These are phyloP conservation scores for Lepraria neglecta DNA, from an alignment of 495 filamentous ascomycete genomes.

Conservation along the genomic window DNA sequence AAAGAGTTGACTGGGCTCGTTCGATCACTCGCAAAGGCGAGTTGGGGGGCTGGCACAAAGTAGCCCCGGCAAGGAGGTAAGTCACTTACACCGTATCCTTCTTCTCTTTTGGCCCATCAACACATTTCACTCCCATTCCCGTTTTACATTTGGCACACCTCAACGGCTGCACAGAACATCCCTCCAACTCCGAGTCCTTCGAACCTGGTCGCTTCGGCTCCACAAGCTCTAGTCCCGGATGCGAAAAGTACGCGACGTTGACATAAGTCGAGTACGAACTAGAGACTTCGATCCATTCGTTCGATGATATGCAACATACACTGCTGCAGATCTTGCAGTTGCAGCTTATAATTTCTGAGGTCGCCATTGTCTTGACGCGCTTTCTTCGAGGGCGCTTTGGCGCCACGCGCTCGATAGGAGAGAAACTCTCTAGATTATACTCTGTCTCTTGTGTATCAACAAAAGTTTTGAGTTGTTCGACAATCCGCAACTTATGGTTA, in stretches of 20 bases:
- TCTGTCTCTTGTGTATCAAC: too few species aligned
- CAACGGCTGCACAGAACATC: slow-evolving; percentile 15
- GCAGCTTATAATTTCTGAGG: slow-evolving; percentile 5
- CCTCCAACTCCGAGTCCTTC: slow-evolving; percentile 12
- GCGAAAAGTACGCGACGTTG: not conserved
- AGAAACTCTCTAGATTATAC: too few species aligned
- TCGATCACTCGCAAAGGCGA: not conserved
- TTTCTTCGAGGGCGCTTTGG: not conserved
- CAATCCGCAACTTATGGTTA: too few species aligned
- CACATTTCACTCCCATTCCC: slow-evolving; percentile 12
- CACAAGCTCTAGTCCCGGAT: slow-evolving; percentile 6
- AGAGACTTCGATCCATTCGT: slow-evolving; percentile 6
- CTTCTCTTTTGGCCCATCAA: slow-evolving; percentile 9
- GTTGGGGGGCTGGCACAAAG: not conserved
- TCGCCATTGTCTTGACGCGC: slow-evolving; percentile 13
- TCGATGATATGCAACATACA: not conserved
- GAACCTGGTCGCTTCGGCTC: slow-evolving; percentile 15
- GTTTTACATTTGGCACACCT: slow-evolving; percentile 10
- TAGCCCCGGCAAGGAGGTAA: too few species aligned
- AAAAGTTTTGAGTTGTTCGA: too few species aligned
- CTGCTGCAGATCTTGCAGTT: slow-evolving; percentile 7
- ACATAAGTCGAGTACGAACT: slow-evolving; percentile 9
- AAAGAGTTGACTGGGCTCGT: too few species aligned
- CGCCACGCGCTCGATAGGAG: not conserved
- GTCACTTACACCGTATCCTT: slow-evolving; percentile 2